These are phyloP conservation scores for Mayamaea pseudoterrestris DNA, from an alignment of 108 stramenopile species.

Conservation along the genomic window DNA sequence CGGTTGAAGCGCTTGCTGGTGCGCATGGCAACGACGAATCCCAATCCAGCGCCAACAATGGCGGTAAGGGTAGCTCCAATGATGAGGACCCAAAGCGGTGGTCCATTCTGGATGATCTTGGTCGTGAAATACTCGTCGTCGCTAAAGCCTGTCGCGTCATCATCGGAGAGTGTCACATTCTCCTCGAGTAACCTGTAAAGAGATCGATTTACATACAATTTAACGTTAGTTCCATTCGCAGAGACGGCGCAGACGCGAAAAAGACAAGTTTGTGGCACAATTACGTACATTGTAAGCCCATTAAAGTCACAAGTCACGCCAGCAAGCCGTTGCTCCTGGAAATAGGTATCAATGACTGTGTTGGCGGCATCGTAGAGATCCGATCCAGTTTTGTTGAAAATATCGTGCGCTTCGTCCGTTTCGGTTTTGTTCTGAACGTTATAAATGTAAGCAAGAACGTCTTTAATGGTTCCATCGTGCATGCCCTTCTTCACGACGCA, in stretches of 20 bases:
- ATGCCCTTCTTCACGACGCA: constrained; percentile 45
- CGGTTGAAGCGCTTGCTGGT: constrained; percentile 40
- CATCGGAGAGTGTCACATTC: constrained; percentile 30
- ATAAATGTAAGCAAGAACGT: constrained; percentile 36
- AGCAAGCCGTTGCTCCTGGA: constrained; percentile 24
- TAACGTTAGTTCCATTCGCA: no score
- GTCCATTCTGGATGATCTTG: constrained; percentile 9
- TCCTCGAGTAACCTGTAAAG: constrained; percentile 48
- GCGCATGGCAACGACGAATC: constrained; percentile 62
- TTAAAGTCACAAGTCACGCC: constrained; percentile 84
- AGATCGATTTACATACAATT: no score
- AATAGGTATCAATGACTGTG: constrained; percentile 32
- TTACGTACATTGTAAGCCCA: constrained; percentile 57
- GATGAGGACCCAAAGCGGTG: constrained; percentile 13
- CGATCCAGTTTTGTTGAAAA: constrained; percentile 29
- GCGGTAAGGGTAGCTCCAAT: constrained; percentile 17
- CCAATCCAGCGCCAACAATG: constrained; percentile 25
- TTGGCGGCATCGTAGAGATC: constrained; percentile 46
- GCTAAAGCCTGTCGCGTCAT: constrained; percentile 31
- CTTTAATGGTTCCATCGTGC: constrained; percentile 25
- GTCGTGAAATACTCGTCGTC: constrained; percentile 37
- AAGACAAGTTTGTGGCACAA: no score
- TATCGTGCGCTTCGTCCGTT: constrained; percentile 11
- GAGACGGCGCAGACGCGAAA: no score
- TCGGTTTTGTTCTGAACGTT: constrained; percentile 10